Percentiles rank a stretch among this genome's conserved stretches.
Conservation (phyloP, 352 stramenopile genomes). For the Phytophthora uliginosa region DNA sequence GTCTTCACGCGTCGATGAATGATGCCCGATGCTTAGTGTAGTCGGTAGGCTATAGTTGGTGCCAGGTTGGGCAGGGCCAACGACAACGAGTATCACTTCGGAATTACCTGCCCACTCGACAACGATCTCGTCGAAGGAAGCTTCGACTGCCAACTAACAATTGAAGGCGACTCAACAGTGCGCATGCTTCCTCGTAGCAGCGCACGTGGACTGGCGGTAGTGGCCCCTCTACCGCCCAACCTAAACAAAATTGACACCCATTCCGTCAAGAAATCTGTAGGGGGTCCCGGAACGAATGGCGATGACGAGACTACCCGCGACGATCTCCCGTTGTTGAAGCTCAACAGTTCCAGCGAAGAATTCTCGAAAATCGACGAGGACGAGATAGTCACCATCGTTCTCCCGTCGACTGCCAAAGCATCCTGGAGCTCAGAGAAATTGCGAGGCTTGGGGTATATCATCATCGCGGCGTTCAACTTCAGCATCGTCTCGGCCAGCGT, state of each 20-base stretch:
- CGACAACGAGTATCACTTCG: slow-evolving; percentile 2
- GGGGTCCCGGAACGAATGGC: not conserved
- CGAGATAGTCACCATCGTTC: slow-evolving; percentile 11
- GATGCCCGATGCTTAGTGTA: not conserved
- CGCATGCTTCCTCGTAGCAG: slow-evolving; percentile 26
- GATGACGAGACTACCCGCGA: slow-evolving; percentile 12
- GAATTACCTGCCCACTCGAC: slow-evolving; percentile 10
- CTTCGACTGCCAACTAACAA: slow-evolving; percentile 22
- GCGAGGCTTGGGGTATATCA: slow-evolving; percentile 49
- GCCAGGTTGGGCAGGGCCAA: not conserved
- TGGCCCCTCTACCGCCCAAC: slow-evolving; percentile 19
- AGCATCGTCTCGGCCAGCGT: slow-evolving; percentile 67
- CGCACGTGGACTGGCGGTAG: slow-evolving; percentile 21
- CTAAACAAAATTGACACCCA: slow-evolving; percentile 5
- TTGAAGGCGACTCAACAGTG: slow-evolving; percentile 12
- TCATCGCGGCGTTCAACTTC: slow-evolving; percentile 62
- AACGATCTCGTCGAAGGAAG: slow-evolving; percentile 13
- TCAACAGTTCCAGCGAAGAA: not conserved
- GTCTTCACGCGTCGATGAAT: slow-evolving; percentile 3
- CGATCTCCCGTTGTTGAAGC: slow-evolving; percentile 24
- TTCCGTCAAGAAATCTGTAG: slow-evolving; percentile 3
- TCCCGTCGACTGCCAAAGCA: slow-evolving; percentile 5
- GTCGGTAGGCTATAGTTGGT: slow-evolving; percentile 14
- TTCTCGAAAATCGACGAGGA: slow-evolving; percentile 16
- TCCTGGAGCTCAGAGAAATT: slow-evolving; percentile 26